phyloP scores from a whole-genome alignment of 192 early-diverging fungal genomes.

The Coemansia sp. region DNA sequence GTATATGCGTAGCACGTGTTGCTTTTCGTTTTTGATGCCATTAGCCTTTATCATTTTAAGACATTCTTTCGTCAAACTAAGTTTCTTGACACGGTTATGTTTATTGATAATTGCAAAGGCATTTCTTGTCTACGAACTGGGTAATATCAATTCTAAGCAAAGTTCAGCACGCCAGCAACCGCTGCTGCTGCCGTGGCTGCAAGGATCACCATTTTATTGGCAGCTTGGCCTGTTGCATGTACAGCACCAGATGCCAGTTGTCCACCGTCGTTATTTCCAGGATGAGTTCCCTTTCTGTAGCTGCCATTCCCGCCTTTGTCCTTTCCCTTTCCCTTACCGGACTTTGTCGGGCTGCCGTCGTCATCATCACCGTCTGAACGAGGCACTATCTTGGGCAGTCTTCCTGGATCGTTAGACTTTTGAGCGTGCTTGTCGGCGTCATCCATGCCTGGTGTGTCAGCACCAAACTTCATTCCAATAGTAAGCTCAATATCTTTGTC shows the following conservation, averaged over 20 bases:
- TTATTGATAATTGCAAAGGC: too few species aligned
- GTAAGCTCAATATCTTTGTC: constrained; percentile 43
- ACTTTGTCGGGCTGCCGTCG: background rate
- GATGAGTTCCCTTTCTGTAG: constrained; percentile 3
- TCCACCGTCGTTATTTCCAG: background rate
- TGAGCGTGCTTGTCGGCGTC: constrained; percentile 4
- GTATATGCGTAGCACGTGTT: background rate
- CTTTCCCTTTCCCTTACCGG: constrained; percentile 2
- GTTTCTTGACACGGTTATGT: background rate
- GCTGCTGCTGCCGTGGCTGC: background rate
- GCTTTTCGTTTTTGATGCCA: background rate
- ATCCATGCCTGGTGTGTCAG: constrained; percentile 11
- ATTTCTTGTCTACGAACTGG: too few species aligned
- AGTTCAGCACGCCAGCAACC: background rate
- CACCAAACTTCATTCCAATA: constrained; percentile 51
- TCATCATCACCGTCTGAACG: constrained; percentile 11
- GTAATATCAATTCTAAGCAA: too few species aligned
- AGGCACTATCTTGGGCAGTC: constrained; percentile 38
- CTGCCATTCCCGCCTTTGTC: constrained; percentile 3
- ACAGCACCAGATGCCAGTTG: background rate
- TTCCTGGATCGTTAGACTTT: constrained; percentile 21
- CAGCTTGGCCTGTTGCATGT: background rate
- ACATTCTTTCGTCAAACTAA: too few species aligned
- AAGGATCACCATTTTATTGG: too few species aligned
- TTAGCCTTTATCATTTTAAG: background rate